Evolutionary conservation across 192 early-diverging fungal species (phyloP).

Genomic region (Coemansia reversa): DNA sequence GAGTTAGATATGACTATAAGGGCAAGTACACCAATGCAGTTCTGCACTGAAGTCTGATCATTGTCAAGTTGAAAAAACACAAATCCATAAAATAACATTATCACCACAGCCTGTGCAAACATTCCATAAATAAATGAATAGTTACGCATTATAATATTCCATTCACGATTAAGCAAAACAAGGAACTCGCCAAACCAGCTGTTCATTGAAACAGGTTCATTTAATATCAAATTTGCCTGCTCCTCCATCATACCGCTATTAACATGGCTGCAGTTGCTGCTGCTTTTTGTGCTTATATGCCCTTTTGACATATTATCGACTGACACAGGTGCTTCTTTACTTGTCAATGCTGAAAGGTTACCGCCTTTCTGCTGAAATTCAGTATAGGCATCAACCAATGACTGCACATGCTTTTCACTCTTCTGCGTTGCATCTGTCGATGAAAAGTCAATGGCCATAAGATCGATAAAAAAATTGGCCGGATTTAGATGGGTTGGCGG

Average conservation of each 20-base stretch:
- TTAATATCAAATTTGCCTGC: conserved; percentile 15
- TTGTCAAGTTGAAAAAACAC: conserved; percentile 51
- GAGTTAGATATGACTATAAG: conserved; percentile 45
- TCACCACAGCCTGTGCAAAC: conserved; percentile 22
- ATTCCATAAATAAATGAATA: conserved; percentile 21
- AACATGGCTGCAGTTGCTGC: too few relatives aligned
- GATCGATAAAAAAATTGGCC: conserved; percentile 66
- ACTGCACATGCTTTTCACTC: conserved; percentile 37
- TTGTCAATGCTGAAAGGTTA: too few relatives aligned
- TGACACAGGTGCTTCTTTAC: too few relatives aligned
- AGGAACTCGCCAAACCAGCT: conserved; percentile 22
- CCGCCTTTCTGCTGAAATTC: conserved; percentile 3
- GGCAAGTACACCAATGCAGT: conserved; percentile 47
- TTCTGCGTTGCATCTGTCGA: conserved; percentile 23
- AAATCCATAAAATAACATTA: conserved; percentile 54
- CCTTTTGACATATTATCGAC: too few relatives aligned
- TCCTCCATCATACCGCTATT: background rate
- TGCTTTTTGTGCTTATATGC: too few relatives aligned
- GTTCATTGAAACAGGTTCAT: conserved; percentile 27
- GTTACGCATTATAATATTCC: conserved; percentile 14
- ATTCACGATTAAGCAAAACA: conserved; percentile 30
- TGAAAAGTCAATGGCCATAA: conserved; percentile 51
- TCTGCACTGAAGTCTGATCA: conserved; percentile 43
- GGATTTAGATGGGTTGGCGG: conserved; percentile 63
- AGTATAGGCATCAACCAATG: conserved; percentile 20